Evolutionary conservation across 257 asterid species (phyloP).

Genomic region (Ilex asprella): DNA sequence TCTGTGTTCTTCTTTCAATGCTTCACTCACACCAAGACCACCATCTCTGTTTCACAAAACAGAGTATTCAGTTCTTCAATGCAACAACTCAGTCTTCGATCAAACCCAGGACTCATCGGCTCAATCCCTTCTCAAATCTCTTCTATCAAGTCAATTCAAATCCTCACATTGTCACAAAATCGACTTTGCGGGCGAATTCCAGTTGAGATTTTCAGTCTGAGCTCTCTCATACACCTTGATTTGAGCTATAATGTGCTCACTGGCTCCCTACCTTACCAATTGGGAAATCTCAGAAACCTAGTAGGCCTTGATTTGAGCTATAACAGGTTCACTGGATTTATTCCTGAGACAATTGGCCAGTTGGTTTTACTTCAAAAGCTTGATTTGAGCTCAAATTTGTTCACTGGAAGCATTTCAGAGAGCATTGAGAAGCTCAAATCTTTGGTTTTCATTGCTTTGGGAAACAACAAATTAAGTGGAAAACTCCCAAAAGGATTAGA

Average conservation of each 20-base stretch:
- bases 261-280: conserved; percentile 37
- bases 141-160: conserved; percentile 53
- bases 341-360: conserved; percentile 44
- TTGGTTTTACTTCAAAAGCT: conserved; percentile 61
- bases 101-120: conserved; percentile 61
- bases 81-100: conserved; percentile 60
- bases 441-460: conserved; percentile 58
- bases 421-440: conserved; percentile 35
- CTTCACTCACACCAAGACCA: conserved; percentile 39
- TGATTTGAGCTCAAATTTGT: conserved; percentile 64
- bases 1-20: conserved; percentile 68
- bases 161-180: conserved; percentile 80
- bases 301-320: conserved; percentile 75
- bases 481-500: conserved; percentile 36
- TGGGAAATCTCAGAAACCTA: conserved; percentile 44
- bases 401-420: conserved; percentile 55
- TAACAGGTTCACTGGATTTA: conserved; percentile 37
- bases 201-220: conserved; percentile 29
- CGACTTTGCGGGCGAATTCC: conserved; percentile 50
- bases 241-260: conserved; percentile 66
- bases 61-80: conserved; percentile 29
- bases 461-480: conserved; percentile 53
- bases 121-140: conserved; percentile 61
- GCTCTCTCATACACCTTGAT: conserved; percentile 63
- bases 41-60: conserved; percentile 23